These are phyloP conservation scores for Eutypa lata DNA, from an alignment of 2,329 filamentous ascomycete genomes.

Conservation along the genomic window DNA sequence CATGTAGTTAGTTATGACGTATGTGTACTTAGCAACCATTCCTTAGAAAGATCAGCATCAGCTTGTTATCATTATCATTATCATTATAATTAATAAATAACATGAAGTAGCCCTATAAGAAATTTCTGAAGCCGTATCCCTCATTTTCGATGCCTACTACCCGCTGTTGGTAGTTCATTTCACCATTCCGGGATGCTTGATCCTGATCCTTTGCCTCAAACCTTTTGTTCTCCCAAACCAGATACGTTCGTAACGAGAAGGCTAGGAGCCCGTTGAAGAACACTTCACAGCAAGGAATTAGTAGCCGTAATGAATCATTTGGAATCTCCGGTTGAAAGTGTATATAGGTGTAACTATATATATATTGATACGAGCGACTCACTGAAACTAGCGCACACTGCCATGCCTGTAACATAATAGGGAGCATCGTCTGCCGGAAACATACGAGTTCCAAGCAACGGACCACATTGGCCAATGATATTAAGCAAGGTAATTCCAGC, in stretches of 20 bases:
- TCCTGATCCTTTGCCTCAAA: slow-evolving; percentile 30
- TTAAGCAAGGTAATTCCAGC: slow-evolving; percentile 62
- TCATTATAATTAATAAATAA: too few species aligned
- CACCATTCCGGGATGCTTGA: slow-evolving; percentile 18
- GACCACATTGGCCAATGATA: slow-evolving; percentile 57
- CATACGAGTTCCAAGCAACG: slow-evolving; percentile 60
- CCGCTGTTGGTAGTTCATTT: slow-evolving; percentile 6
- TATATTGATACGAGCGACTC: background rate
- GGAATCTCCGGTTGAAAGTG: too few species aligned
- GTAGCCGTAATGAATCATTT: background rate
- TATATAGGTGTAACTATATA: slow-evolving; percentile 1
- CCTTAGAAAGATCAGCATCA: too few species aligned
- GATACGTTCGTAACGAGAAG: slow-evolving; percentile 28
- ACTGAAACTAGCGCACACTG: slow-evolving; percentile 29
- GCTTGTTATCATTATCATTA: too few species aligned
- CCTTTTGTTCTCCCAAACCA: slow-evolving; percentile 30
- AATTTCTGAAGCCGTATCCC: slow-evolving; percentile 22
- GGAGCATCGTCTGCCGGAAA: slow-evolving; percentile 47
- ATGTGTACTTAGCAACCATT: too few species aligned
- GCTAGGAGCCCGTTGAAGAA: slow-evolving; percentile 37
- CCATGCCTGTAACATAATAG: slow-evolving; percentile 37
- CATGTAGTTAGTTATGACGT: too few species aligned
- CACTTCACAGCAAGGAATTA: slow-evolving; percentile 15
- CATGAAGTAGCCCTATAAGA: slow-evolving; percentile 10
- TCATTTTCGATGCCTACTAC: slow-evolving; percentile 17